phyloP scores from a whole-genome alignment of 208 protist genomes.

The Leishmania lainsoni region DNA sequence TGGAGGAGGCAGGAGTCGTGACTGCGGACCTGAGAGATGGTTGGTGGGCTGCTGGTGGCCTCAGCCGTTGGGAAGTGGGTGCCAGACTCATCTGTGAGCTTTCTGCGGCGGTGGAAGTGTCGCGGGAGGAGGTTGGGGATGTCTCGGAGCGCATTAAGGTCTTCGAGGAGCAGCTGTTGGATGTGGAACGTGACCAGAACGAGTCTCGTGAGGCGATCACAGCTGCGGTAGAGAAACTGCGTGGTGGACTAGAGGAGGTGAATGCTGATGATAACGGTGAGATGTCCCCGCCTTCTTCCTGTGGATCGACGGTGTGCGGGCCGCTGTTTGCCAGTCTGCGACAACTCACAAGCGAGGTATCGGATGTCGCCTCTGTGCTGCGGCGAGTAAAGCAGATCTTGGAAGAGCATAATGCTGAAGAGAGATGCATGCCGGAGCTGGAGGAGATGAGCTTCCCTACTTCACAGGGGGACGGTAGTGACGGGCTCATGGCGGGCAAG shows the following conservation, averaged over 20 bases:
- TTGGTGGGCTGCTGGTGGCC: conserved; percentile 5
- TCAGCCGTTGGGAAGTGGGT: not conserved
- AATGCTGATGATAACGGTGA: not conserved
- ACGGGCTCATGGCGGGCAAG: not conserved
- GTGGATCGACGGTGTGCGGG: conserved; percentile 17
- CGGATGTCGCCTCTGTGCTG: conserved; percentile 7
- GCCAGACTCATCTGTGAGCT: not conserved
- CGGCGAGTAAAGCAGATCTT: conserved; percentile 19
- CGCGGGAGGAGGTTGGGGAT: conserved; percentile 1
- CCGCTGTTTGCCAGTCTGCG: conserved; percentile 16
- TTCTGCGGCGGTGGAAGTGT: conserved; percentile 5
- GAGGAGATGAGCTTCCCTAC: conserved; percentile 13
- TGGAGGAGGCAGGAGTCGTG: conserved; percentile 8
- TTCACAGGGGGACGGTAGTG: not conserved
- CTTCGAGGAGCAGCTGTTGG: conserved; percentile 8
- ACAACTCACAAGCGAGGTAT: conserved; percentile 16
- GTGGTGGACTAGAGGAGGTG: conserved; percentile 6
- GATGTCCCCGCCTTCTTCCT: conserved; percentile 5
- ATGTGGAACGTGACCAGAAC: conserved; percentile 1
- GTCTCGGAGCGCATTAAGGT: not conserved
- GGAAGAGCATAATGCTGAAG: conserved; percentile 23
- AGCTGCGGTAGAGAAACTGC: conserved; percentile 16
- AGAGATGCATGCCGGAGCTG: not conserved
- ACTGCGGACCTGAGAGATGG: not conserved
- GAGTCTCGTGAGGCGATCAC: conserved; percentile 11